Base-by-base conservation (phyloP, 73 alveolate species). In the Halteria grandinella region DNA sequence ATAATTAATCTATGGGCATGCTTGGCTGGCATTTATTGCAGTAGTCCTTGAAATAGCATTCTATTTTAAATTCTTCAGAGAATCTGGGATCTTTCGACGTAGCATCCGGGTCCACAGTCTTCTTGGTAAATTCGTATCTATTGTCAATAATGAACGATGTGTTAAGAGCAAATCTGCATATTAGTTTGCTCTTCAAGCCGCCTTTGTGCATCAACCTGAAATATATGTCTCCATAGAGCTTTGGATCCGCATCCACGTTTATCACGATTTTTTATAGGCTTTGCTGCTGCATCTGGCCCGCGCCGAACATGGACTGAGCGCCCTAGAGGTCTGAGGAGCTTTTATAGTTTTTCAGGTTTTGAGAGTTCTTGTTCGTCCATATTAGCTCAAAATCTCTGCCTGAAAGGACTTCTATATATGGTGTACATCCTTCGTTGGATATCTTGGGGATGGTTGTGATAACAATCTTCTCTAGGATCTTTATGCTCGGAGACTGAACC, bases 161-260 rank as follows among this genome's bases (percentile, higher is more conserved):
- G 55, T 87, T 87, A 5, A 87, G 34, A 6, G 91, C 77, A 24
- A 87, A 64, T 81, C 95, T 55, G 58, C 87, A 87, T 59, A 87
- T 82, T 14, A 73, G 47, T 74, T 81, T 28, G 41, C 47, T 71
- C 48, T 84, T 31, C 55, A 49, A 52, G 44, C 47, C 0, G 33
- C 89, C 63, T 52, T 72, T 78, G 45, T 69, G 49, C 51, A 51
- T 2, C n/a, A 79, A 7, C 41, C 52, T 50, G 49, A 69, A 69
- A 44, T 39, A 79, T 12, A 53, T 34, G 23, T 69, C 75, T 49
- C 76, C 76, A n/a, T 69, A 57, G 32, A 44, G 40, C 47, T 7
- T 36, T 6, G 70, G 51, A 43, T 34, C 54, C 32, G 5, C 17
- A 33, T 70, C 83, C 0, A 32, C 49, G 48, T 31, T 76, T 54